phyloP scores from a whole-genome alignment of 1,284 basidiomycete genomes.

The Serendipita sp. region DNA sequence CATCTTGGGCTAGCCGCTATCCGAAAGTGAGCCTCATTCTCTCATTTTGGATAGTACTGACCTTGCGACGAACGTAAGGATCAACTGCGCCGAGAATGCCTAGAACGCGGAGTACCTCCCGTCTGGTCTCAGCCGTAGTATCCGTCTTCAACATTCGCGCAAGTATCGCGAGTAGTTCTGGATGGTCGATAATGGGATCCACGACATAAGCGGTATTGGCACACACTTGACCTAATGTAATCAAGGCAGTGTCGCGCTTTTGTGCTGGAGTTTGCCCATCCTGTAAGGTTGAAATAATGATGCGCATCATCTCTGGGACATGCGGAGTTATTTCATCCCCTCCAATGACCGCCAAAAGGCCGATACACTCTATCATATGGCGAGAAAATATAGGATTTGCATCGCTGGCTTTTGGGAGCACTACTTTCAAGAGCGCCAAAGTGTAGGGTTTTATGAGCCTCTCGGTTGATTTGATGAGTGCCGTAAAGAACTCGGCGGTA shows the following conservation, averaged over 20 bases:
- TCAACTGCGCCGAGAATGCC: conserved; percentile 97
- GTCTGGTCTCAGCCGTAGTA: conserved; percentile 55
- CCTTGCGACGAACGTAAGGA: conserved; percentile 80
- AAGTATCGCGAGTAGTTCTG: conserved; percentile 76
- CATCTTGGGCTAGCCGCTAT: conserved; percentile 63
- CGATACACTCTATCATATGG: conserved; percentile 86
- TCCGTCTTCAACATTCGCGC: conserved; percentile 83
- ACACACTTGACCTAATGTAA: conserved; percentile 88
- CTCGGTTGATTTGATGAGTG: conserved; percentile 82
- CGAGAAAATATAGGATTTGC: conserved; percentile 79
- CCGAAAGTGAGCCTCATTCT: background rate
- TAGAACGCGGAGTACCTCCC: conserved; percentile 88
- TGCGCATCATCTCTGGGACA: conserved; percentile 77
- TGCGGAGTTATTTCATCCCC: conserved; percentile 82
- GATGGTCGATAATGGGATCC: conserved; percentile 80
- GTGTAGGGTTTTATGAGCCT: conserved; percentile 94
- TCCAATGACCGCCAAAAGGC: conserved; percentile 85
- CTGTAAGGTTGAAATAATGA: conserved; percentile 78
- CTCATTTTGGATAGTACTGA: conserved; percentile 21
- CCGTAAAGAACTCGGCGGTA: conserved; percentile 74
- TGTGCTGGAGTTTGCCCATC: conserved; percentile 57
- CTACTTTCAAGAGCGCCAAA: conserved; percentile 85
- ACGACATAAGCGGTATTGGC: conserved; percentile 95
- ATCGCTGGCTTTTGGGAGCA: conserved; percentile 81
- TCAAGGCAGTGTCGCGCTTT: conserved; percentile 88